A percentile compares a stretch with the other conserved stretches of the same genome.
phyloP scores from a whole-genome alignment of 2,329 filamentous ascomycete species.

The Aspergillus glaucus region DNA sequence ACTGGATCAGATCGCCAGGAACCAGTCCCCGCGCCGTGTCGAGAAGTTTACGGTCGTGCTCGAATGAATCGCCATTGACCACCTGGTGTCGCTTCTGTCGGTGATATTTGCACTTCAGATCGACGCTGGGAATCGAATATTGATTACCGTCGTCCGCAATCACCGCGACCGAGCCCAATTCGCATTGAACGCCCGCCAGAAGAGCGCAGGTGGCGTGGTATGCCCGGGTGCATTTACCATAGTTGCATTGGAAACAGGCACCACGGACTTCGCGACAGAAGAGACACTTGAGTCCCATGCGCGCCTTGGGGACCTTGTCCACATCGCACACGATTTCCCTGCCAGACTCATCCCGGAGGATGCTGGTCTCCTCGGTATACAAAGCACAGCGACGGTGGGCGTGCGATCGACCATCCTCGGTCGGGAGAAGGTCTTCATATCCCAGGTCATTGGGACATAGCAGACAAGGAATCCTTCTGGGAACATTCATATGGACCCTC shows the following conservation, averaged over 20 bases:
- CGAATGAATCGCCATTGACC: constrained; percentile 60
- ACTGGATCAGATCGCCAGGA: constrained; percentile 72
- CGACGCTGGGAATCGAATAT: constrained; percentile 85
- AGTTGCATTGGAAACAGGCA: constrained; percentile 94
- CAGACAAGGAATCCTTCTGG: constrained; percentile 73
- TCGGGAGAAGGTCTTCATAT: constrained; percentile 73
- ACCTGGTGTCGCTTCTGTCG: constrained; percentile 79
- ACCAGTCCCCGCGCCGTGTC: constrained; percentile 63
- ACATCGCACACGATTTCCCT: constrained; percentile 72
- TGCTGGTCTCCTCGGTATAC: constrained; percentile 87
- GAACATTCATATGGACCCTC: constrained; percentile 64
- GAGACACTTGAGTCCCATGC: constrained; percentile 85
- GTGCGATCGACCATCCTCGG: constrained; percentile 72
- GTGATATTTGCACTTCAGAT: constrained; percentile 93
- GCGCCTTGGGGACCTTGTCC: constrained; percentile 74
- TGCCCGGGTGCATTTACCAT: constrained; percentile 85
- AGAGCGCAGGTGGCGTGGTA: constrained; percentile 95
- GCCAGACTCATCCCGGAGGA: constrained; percentile 62
- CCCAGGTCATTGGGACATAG: constrained; percentile 87
- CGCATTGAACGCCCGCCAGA: constrained; percentile 84
- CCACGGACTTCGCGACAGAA: constrained; percentile 91
- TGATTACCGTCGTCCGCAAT: constrained; percentile 86
- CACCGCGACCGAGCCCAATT: constrained; percentile 76
- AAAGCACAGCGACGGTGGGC: constrained; percentile 84
- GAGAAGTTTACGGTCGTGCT: constrained; percentile 62